These are phyloP conservation scores for Tilletia indica DNA, from an alignment of 1,284 basidiomycete species.

Conservation along the genomic window DNA sequence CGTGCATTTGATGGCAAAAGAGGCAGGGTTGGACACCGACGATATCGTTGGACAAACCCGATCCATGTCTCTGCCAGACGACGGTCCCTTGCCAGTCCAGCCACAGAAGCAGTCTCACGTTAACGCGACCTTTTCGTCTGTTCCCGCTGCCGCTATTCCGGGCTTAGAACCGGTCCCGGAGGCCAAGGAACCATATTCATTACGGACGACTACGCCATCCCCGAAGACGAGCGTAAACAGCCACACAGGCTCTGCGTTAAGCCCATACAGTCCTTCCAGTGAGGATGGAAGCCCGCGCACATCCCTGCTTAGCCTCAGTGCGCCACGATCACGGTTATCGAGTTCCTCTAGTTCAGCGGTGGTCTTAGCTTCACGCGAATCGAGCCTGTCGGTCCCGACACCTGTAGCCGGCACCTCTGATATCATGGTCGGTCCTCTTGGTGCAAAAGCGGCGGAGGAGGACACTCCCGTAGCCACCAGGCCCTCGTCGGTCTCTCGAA, in stretches of 20 bases:
- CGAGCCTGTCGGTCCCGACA: neutral
- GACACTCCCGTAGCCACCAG: neutral
- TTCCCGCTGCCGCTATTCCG: neutral
- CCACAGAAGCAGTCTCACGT: neutral
- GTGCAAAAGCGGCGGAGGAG: neutral
- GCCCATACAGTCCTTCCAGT: neutral
- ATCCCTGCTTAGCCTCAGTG: neutral
- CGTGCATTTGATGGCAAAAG: neutral
- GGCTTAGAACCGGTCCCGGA: neutral
- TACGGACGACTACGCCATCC: too few relatives aligned
- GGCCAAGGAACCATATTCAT: neutral
- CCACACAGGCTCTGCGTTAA: neutral
- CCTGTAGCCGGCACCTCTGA: neutral
- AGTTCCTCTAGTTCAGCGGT: neutral
- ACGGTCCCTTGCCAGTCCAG: too few relatives aligned
- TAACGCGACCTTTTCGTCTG: neutral
- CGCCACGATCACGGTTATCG: neutral
- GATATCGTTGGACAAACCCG: neutral
- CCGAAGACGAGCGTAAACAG: too few relatives aligned
- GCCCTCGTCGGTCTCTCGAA: neutral
- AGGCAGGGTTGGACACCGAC: neutral
- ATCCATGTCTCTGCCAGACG: too few relatives aligned
- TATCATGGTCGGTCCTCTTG: neutral
- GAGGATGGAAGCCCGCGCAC: neutral
- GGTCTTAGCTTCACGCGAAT: neutral